Evolutionary conservation across 345 rosid genomes (phyloP), one percentile per base, ranked within the genome.

Genomic region (Camelina neglecta): DNA sequence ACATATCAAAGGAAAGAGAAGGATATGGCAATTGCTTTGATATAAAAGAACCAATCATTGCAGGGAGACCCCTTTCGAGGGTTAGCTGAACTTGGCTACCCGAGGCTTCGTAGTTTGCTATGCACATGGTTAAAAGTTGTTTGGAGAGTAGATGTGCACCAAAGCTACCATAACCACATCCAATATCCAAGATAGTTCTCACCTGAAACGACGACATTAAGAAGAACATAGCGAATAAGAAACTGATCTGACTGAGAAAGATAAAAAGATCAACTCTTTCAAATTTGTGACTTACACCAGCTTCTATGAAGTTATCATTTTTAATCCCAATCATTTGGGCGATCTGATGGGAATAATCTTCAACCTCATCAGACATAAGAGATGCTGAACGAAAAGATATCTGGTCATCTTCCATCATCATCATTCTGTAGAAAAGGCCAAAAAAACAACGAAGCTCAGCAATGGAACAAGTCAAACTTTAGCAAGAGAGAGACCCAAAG

Each of bases 121-220:
- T 85, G 87, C 99, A 96, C 96, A 96, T 86, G 6, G 99, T 91
- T 74, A 96, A 77, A 44, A 96, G 84, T 61, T 87, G 89, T 59
- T 87, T 89, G 6, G 96, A 89, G 31, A 84, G 83, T 49, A 93
- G 89, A 85, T 93, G 99, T 23, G 99, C 99, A 48, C 99, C 99
- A 80, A 91, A 96, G 88, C 99, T 96, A 67, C 99, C 98, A 68
- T 91, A 96, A 78, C 99, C 99, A 77, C 99, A 96, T 71, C 98
- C 99, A 78, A 96, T 87, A 80, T 96, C 99, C 86, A 96, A 85
- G 54, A 96, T 85, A 63, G 95, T 91, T 81, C 99, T 87, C 53
- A 96, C 88, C 98, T 96, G 91, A 82, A 83, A 82, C 65, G 61
- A 82, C 63, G 54, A 4, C 26, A 59, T 29, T 1, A 39, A 39